phyloP scores from a whole-genome alignment of 768 basidiomycete genomes.

The Serendipita vermifera region DNA sequence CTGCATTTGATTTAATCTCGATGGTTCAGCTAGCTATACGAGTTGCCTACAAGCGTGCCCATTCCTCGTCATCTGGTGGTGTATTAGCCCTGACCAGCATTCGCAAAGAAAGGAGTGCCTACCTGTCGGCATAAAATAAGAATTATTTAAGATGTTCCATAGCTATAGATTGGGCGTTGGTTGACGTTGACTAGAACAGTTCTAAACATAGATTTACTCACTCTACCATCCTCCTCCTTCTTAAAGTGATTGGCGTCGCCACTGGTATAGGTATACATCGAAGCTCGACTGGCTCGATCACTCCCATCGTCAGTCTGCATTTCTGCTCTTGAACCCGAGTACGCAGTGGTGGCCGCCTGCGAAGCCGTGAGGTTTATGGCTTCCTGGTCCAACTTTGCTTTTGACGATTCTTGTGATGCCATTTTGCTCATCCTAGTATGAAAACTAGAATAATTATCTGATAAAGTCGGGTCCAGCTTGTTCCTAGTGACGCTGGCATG shows the following conservation, averaged over 20 bases:
- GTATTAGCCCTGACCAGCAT: neutral
- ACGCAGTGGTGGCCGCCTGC: neutral
- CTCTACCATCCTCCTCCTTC: neutral
- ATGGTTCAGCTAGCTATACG: neutral
- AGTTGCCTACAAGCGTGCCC: neutral
- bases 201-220: neutral
- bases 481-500: no score
- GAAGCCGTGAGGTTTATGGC: neutral
- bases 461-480: no score
- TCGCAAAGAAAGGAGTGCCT: neutral
- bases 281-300: neutral
- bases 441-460: no score
- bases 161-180: neutral
- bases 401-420: no score
- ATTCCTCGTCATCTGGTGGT: constrained; percentile 7
- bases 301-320: neutral
- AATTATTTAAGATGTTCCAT: neutral
- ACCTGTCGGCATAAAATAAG: constrained; percentile 7
- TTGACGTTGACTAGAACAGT: neutral
- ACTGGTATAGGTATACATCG: neutral
- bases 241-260: neutral
- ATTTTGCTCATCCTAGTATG: no score
- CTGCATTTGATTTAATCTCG: neutral
- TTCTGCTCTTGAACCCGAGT: neutral
- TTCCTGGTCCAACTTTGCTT: neutral